Percentiles rank a stretch among this genome's conserved stretches.
These are phyloP conservation scores for Aspergillus awamori DNA, from an alignment of 2,329 filamentous ascomycete genomes.

Conservation along the genomic window DNA sequence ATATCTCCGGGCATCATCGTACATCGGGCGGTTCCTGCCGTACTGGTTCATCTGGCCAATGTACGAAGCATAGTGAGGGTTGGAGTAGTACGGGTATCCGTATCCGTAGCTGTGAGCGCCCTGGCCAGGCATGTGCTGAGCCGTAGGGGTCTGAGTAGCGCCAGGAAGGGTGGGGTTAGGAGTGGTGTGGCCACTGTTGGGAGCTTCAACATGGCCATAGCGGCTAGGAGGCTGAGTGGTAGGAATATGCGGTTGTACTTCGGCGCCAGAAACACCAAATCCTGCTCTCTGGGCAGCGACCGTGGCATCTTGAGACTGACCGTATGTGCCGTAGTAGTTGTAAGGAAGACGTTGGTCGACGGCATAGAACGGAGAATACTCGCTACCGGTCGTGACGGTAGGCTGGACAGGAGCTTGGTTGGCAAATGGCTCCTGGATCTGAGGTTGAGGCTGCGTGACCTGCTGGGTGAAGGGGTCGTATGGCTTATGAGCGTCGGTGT, in stretches of 20 bases:
- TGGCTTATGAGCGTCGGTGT: constrained; percentile 70
- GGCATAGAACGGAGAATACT: constrained; percentile 86
- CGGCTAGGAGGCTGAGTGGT: constrained; percentile 76
- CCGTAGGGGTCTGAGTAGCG: constrained; percentile 58
- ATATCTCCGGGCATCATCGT: constrained; percentile 53
- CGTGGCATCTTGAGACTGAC: constrained; percentile 72
- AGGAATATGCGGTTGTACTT: constrained; percentile 62
- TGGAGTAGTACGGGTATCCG: constrained; percentile 62
- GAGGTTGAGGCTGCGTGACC: constrained; percentile 62
- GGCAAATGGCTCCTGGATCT: constrained; percentile 61
- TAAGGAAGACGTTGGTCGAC: constrained; percentile 76
- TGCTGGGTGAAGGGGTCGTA: constrained; percentile 87
- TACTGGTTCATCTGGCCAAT: constrained; percentile 58
- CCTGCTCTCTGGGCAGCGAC: constrained; percentile 72
- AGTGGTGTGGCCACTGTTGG: constrained; percentile 87
- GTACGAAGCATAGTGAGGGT: constrained; percentile 65
- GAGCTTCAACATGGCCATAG: constrained; percentile 68
- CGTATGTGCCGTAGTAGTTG: constrained; percentile 68
- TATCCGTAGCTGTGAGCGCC: constrained; percentile 61
- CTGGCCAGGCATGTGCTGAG: constrained; percentile 57
- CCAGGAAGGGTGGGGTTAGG: constrained; percentile 73
- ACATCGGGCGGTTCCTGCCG: constrained; percentile 53
- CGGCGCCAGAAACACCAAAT: constrained; percentile 65
- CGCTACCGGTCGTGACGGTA: constrained; percentile 61
- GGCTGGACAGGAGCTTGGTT: constrained; percentile 62